A percentile compares a stretch with the other conserved stretches of the same genome.
phyloP scores from a whole-genome alignment of 2,329 filamentous ascomycete species.

The Diaporthe ilicicola region DNA sequence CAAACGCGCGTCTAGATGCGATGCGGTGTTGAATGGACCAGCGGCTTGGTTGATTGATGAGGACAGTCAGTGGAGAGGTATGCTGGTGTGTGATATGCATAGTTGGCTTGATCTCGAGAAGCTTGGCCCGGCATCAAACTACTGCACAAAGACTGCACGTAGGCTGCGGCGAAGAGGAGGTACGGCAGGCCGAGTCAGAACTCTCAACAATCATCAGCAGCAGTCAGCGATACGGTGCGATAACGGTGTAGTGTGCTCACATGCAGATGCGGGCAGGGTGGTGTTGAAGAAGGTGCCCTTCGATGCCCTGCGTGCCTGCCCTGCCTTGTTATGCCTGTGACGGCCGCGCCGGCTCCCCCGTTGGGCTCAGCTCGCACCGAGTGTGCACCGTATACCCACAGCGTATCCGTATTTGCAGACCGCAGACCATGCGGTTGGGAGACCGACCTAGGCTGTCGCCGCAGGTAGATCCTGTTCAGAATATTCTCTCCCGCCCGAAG shows the following conservation, averaged over 20 bases:
- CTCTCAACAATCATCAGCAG: neutral
- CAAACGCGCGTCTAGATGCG: slow-evolving; percentile 10
- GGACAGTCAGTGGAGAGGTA: neutral
- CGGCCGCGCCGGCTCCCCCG: slow-evolving; percentile 7
- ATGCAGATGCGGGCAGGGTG: neutral
- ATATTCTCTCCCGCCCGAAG: neutral
- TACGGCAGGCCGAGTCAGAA: neutral
- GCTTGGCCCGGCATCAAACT: neutral
- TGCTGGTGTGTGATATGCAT: neutral
- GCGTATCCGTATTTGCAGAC: slow-evolving; percentile 21
- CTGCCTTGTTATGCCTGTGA: neutral
- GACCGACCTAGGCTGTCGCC: neutral
- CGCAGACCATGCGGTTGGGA: slow-evolving; percentile 15
- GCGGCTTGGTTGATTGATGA: neutral
- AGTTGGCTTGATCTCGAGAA: neutral
- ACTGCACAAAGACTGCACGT: neutral
- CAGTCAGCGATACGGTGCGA: neutral
- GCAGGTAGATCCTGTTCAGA: neutral
- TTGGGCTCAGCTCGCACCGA: slow-evolving; percentile 7
- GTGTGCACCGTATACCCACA: slow-evolving; percentile 14
- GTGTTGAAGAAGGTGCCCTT: neutral
- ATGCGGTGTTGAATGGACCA: neutral
- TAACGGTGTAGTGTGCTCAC: neutral
- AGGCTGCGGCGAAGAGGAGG: neutral
- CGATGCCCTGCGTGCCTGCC: too few species aligned